phyloP scores from a whole-genome alignment of 495 filamentous ascomycete species.

The Terfezia claveryi region DNA sequence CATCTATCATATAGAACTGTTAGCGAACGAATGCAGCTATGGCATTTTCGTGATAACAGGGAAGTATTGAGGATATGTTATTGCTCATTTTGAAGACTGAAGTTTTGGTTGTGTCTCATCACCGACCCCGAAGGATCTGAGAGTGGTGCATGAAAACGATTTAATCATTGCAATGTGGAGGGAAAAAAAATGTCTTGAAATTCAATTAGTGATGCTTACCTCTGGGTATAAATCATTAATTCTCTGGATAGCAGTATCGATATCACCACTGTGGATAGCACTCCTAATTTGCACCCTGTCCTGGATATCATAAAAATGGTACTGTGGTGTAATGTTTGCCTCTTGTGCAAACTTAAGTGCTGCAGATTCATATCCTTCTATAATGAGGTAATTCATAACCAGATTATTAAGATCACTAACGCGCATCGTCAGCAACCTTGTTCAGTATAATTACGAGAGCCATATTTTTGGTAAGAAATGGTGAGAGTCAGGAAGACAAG shows the following conservation, averaged over 20 bases:
- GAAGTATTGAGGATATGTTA: background rate
- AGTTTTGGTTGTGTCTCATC: slow-evolving; percentile 75
- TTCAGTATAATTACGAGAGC: slow-evolving; percentile 19
- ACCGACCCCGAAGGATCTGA: slow-evolving; percentile 56
- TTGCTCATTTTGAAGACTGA: slow-evolving; percentile 91
- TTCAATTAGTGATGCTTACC: slow-evolving; percentile 32
- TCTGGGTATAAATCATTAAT: slow-evolving; percentile 80
- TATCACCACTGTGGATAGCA: slow-evolving; percentile 61
- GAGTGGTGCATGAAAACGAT: slow-evolving; percentile 99
- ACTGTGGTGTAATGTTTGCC: slow-evolving; percentile 59
- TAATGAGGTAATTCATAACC: slow-evolving; percentile 94
- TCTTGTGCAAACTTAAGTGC: slow-evolving; percentile 85
- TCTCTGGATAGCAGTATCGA: slow-evolving; percentile 60
- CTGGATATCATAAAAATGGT: slow-evolving; percentile 48
- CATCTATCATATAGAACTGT: slow-evolving; percentile 32
- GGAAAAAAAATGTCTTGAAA: slow-evolving; percentile 2
- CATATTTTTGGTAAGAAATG: slow-evolving; percentile 5
- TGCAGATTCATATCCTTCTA: slow-evolving; percentile 81
- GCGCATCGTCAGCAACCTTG: slow-evolving; percentile 1
- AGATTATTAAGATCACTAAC: slow-evolving; percentile 78
- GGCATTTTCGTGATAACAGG: too few relatives aligned
- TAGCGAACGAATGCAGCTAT: too few relatives aligned
- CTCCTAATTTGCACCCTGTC: slow-evolving; percentile 57
- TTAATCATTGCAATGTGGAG: slow-evolving; percentile 61
- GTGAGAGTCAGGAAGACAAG: slow-evolving; percentile 42